Base-by-base conservation (phyloP, 192 early-diverging fungal genomes). In the Backusella macrospora region DNA sequence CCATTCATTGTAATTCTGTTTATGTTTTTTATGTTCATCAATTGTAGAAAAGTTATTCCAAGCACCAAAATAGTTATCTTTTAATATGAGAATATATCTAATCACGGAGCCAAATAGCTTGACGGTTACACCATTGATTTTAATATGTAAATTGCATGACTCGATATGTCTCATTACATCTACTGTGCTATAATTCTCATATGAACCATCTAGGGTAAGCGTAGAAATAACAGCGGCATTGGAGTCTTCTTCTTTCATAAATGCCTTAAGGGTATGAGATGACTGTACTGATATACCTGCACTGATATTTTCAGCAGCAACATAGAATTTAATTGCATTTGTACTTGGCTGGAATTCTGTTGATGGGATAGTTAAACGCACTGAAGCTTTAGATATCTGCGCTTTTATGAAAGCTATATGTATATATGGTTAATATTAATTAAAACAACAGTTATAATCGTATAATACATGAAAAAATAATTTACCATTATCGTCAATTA, bases 401-500 rank as follows among this genome's bases (percentile, higher is more conserved):
- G 73, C 62, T 3, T 49, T 71, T 16, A 78, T 29, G 21, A 63
- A 73, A 10, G 71, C 76, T 78, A 71, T 52, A 55, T 10, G 12
- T 12, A 14, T 26, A 59, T 59, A 26, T 10, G 7, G 72, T 73
- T 63, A 44, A 8, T n/a, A 68, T 62, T 9, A 34, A 34, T n/a
- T 45, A 68, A 12, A 26, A 13, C 10, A 4, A 34, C 5, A 23
- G 9, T 59, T 13, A 40, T 21, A 10, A 9, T 1, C 34, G 13
- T 59, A 14, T 39, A 29, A 26, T 42, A 40, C 16, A 23, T 21
- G 62, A 52, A 23, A 65, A 6, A 34, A 75, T 40, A 67, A 65
- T 82, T 23, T 85, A 92, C 92, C 83, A 76, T 95, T 95, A 45
- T 95, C 92, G 40, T 90, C 86, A 7, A 83, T 73, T 39, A 89